Percentiles rank a stretch among this genome's conserved stretches.
Evolutionary conservation across 73 alveolate species (phyloP).

Genomic region (Blepharisma stoltei): DNA sequence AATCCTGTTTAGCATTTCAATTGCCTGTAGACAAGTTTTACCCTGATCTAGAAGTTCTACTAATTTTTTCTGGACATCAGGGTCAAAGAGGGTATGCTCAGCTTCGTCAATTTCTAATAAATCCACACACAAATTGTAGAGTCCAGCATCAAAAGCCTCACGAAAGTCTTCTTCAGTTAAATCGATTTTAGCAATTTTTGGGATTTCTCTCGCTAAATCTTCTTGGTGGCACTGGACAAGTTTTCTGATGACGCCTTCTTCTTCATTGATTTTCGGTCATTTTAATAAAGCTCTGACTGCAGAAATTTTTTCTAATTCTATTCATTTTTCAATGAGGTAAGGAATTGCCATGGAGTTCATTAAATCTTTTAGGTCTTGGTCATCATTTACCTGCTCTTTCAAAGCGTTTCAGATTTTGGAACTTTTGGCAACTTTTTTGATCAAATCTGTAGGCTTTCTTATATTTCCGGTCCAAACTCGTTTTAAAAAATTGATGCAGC

Average conservation of each 20-base stretch:
- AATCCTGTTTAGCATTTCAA: conserved; percentile 22
- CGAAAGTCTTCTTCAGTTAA: conserved; percentile 23
- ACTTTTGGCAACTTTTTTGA: not conserved
- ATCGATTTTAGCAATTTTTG: not conserved
- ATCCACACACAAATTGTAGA: not conserved
- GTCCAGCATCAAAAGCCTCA: not conserved
- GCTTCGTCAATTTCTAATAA: not conserved
- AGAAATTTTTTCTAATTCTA: not conserved
- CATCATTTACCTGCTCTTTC: not conserved
- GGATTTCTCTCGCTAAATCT: conserved; percentile 14
- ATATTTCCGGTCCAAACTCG: conserved; percentile 8
- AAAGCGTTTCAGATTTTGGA: not conserved
- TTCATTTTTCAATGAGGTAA: not conserved
- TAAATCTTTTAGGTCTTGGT: conserved; percentile 8
- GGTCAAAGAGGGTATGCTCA: not conserved
- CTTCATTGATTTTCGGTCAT: not conserved
- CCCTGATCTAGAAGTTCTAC: not conserved
- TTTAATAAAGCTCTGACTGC: not conserved
- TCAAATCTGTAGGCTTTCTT: not conserved
- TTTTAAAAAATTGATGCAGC: conserved; percentile 9
- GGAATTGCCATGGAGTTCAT: not conserved
- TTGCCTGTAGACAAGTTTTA: not conserved
- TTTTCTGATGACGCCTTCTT: not conserved
- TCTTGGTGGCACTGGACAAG: not conserved
- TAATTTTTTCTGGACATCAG: conserved; percentile 1